phyloP scores from a whole-genome alignment of 2,329 filamentous ascomycete species.

The Aspergillus flavus region DNA sequence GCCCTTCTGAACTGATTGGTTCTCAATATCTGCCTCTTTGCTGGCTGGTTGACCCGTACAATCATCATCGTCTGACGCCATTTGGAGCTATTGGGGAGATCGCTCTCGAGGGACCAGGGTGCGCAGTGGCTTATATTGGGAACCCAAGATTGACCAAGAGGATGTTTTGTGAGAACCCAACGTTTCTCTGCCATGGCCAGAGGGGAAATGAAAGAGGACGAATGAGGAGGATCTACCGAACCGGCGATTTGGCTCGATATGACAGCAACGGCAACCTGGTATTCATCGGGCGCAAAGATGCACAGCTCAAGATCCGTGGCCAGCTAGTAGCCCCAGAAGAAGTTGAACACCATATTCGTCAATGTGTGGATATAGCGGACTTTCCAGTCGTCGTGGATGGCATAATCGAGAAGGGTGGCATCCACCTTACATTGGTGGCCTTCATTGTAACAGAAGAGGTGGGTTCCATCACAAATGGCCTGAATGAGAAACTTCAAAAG shows the following conservation, averaged over 20 bases:
- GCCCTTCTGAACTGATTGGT: neutral
- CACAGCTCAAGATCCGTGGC: conserved; percentile 15
- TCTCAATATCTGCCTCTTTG: neutral
- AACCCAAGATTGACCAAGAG: neutral
- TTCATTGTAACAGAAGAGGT: neutral
- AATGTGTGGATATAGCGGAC: neutral
- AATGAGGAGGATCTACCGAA: conserved; percentile 10
- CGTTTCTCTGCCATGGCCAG: neutral
- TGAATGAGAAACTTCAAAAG: neutral
- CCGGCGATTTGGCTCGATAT: conserved; percentile 14
- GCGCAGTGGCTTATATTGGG: conserved; percentile 11
- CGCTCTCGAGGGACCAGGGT: conserved; percentile 10
- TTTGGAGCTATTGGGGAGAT: conserved; percentile 16
- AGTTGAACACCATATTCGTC: conserved; percentile 10
- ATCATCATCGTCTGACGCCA: conserved; percentile 11
- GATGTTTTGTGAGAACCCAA: neutral
- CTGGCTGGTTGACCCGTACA: conserved; percentile 5
- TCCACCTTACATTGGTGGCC: neutral
- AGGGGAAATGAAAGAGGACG: neutral
- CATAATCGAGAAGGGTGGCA: neutral
- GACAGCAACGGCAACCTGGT: conserved; percentile 7
- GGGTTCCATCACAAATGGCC: neutral
- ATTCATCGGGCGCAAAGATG: conserved; percentile 13
- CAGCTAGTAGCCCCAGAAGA: conserved; percentile 17
- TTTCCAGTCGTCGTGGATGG: neutral